Conservation (phyloP, 2,329 filamentous ascomycete species). For the Zymoseptoria pseudotritici region DNA sequence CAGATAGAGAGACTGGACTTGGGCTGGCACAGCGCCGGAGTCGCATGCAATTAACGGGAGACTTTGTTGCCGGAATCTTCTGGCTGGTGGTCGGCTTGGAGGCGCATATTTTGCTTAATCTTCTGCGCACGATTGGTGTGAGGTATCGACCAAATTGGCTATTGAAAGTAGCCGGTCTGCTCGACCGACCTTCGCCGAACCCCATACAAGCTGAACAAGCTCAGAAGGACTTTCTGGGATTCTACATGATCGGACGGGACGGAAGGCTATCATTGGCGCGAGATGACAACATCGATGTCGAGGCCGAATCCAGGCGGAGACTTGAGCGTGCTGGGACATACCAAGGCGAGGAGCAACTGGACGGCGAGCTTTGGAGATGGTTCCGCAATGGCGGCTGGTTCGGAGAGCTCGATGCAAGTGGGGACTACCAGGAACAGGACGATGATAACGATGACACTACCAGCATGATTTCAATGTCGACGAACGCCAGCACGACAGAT, state of each 20-base stretch:
- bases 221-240: constrained; percentile 33
- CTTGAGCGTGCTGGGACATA: constrained; percentile 39
- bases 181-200: constrained; percentile 27
- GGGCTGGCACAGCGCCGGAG: constrained; percentile 72
- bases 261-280: constrained; percentile 50
- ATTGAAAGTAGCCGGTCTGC: constrained; percentile 42
- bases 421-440: constrained; percentile 60
- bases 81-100: constrained; percentile 54
- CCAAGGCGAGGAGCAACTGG: constrained; percentile 59
- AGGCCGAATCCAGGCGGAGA: constrained; percentile 64
- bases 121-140: constrained; percentile 55
- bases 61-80: constrained; percentile 69
- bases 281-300: constrained; percentile 67
- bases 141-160: constrained; percentile 58
- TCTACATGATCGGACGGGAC: constrained; percentile 46
- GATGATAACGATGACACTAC: constrained; percentile 66
- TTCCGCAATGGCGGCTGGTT: constrained; percentile 80
- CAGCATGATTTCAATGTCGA: constrained; percentile 65
- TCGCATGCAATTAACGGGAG: constrained; percentile 67
- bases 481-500: constrained; percentile 37
- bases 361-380: constrained; percentile 71
- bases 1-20: constrained; percentile 53
- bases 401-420: constrained; percentile 73
- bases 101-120: constrained; percentile 47
- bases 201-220: constrained; percentile 12